Base-by-base conservation (phyloP, 345 rosid genomes). In the Adansonia digitata region DNA sequence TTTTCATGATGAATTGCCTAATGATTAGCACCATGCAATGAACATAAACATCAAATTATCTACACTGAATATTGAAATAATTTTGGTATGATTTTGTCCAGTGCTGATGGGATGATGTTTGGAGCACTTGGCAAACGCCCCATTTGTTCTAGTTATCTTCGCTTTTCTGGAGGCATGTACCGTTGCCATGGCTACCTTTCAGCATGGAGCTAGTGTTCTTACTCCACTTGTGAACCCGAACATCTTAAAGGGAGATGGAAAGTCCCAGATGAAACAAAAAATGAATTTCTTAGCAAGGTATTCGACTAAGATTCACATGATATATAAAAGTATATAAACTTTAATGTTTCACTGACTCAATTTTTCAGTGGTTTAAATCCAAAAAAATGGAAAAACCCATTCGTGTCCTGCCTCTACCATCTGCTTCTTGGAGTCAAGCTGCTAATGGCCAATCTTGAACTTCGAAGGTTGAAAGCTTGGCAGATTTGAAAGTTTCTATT, bases 101-200 rank as follows among this genome's bases (percentile, higher is more conserved):
- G 99, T 83, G 92, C 93, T 70, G 97, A 95, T 85, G 98, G 98
- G 74, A 95, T 95, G 98, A 80, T 91, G 84, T 91, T 93, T 85
- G 99, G 97, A 81, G 88, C 88, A 74, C 98, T 95, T 68, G 87
- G 82, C 62, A 74, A 51, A 53, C 93, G 98, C 84, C 90, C 90
- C 9, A 63, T 87, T 51, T 95, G 98, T 85, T 84, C 94, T 66
- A 84, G 94, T 77, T 77, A 80, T 74, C 89, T 95, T 84, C 86
- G 77, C 59, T 93, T 77, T 84, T 89, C 90, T 66, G 97, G 99
- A 77, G 93, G 93, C 83, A 46, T 80, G 75, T 93, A 91, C 77
- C 85, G 85, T 64, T 95, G 99, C 82, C 68, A 68, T 74, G 97
- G 98, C 24, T 89, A 83, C 81, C 71, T 86, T 27, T 90, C 97